phyloP scores from a whole-genome alignment of 305 asterid genomes.

The Solanum hybrid region DNA sequence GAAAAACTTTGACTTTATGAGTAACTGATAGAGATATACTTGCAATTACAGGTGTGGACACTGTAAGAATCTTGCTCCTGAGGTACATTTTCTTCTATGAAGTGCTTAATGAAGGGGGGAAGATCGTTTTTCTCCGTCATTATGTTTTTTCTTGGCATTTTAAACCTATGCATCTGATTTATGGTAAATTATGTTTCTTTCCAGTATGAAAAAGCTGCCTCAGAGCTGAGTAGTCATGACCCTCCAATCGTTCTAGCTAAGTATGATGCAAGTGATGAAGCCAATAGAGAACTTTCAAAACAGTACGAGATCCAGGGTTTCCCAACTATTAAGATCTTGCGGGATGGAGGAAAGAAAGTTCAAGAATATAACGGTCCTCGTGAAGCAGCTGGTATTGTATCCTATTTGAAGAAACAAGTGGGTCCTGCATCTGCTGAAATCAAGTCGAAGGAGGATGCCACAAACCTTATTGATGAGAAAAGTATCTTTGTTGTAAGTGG shows the following conservation, averaged over 20 bases:
- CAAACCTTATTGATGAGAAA: conserved; percentile 40
- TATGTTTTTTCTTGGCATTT: not conserved
- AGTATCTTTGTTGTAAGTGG: conserved; percentile 46
- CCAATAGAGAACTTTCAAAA: conserved; percentile 42
- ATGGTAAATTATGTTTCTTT: not conserved
- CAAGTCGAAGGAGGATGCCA: conserved; percentile 56
- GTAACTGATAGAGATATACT: not conserved
- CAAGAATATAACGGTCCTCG: conserved; percentile 88
- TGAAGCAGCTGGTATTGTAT: conserved; percentile 62
- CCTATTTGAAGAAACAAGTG: conserved; percentile 62
- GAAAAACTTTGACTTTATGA: not conserved
- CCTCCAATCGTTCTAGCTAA: conserved; percentile 69
- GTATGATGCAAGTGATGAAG: conserved; percentile 56
- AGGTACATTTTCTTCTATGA: conserved; percentile 28
- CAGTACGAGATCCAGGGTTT: conserved; percentile 53
- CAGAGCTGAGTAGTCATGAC: conserved; percentile 54
- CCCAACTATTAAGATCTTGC: conserved; percentile 68
- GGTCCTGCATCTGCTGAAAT: conserved; percentile 82
- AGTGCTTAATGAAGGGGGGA: not conserved
- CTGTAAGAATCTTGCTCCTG: conserved; percentile 70
- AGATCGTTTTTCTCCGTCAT: not conserved
- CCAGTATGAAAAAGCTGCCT: conserved; percentile 84
- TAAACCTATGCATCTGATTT: not conserved
- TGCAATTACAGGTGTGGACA: conserved; percentile 65
- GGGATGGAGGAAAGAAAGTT: conserved; percentile 61